Conservation (phyloP, 1,139 yeast genomes). For the Casaregolazyma suthepensis region DNA sequence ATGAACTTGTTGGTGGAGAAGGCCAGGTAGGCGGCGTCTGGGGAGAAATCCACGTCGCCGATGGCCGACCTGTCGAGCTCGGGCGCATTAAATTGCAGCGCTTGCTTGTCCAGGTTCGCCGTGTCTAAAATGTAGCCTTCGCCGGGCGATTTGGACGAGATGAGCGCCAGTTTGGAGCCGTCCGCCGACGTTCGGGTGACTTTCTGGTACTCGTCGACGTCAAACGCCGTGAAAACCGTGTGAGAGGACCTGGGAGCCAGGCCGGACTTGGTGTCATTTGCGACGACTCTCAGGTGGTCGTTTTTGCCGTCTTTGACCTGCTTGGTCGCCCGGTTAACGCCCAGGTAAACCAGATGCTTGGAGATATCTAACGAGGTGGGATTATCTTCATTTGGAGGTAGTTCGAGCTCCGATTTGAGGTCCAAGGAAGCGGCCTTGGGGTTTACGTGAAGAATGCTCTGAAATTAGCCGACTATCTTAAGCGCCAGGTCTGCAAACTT, state of each 20-base stretch:
- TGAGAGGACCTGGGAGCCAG: constrained; percentile 22
- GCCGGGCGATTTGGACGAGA: constrained; percentile 20
- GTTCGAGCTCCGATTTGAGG: constrained; percentile 19
- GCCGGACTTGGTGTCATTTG: constrained; percentile 29
- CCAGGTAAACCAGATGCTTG: constrained; percentile 52
- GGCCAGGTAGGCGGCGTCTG: constrained; percentile 22
- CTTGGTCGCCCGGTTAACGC: constrained; percentile 63
- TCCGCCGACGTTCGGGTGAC: constrained; percentile 18
- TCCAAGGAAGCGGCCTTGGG: constrained; percentile 14
- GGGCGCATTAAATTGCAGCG: background rate
- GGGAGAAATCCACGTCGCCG: constrained; percentile 17
- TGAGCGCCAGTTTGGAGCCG: constrained; percentile 21
- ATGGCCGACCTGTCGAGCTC: constrained; percentile 9
- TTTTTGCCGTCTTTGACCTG: constrained; percentile 57
- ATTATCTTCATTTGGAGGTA: constrained; percentile 28
- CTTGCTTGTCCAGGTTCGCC: constrained; percentile 6
- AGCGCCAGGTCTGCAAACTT: constrained; percentile 8
- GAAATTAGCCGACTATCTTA: background rate
- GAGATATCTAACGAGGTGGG: constrained; percentile 31
- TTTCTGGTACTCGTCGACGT: constrained; percentile 27
- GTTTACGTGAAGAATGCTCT: constrained; percentile 17
- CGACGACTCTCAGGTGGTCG: constrained; percentile 66
- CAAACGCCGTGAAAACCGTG: constrained; percentile 2
- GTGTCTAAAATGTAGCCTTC: constrained; percentile 16
- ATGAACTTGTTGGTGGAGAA: constrained; percentile 19